These are phyloP conservation scores for Ceratocystis diversiconidia DNA, from an alignment of 2,329 filamentous ascomycete species.

Conservation along the genomic window DNA sequence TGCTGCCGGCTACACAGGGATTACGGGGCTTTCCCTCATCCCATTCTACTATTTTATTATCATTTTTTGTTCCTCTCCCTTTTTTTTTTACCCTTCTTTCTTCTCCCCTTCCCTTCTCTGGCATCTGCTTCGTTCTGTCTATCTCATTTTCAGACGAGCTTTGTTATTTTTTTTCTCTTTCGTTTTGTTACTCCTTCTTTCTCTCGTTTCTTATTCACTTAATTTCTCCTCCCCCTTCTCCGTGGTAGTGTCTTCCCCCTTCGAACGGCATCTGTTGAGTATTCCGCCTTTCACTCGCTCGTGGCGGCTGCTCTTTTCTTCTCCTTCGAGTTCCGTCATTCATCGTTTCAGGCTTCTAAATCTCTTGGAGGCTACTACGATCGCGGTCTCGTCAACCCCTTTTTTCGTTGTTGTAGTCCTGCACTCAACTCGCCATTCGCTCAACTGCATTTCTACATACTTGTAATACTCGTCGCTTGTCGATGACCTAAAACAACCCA, in stretches of 20 bases:
- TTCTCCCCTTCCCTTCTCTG: neutral
- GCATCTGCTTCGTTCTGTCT: neutral
- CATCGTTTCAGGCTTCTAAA: too few species aligned
- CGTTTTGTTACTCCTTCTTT: neutral
- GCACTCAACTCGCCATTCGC: neutral
- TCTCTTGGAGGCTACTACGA: too few species aligned
- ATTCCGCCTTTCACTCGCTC: conserved; percentile 13
- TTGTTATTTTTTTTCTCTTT: neutral
- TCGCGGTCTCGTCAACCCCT: neutral
- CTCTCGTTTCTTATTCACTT: conserved; percentile 10
- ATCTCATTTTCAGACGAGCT: neutral
- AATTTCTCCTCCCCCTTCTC: conserved; percentile 10
- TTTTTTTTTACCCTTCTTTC: neutral
- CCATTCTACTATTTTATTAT: neutral
- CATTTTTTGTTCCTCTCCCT: neutral
- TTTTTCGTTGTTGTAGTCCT: neutral
- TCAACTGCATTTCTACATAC: neutral
- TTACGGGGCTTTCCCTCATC: neutral
- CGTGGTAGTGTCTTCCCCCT: neutral
- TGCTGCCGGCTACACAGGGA: neutral
- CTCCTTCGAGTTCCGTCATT: neutral
- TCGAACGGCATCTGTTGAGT: neutral
- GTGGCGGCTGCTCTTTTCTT: neutral
- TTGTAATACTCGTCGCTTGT: neutral
- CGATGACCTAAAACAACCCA: neutral